phyloP scores from a whole-genome alignment of 805 yeast genomes.

The Grigorovia humatica region DNA sequence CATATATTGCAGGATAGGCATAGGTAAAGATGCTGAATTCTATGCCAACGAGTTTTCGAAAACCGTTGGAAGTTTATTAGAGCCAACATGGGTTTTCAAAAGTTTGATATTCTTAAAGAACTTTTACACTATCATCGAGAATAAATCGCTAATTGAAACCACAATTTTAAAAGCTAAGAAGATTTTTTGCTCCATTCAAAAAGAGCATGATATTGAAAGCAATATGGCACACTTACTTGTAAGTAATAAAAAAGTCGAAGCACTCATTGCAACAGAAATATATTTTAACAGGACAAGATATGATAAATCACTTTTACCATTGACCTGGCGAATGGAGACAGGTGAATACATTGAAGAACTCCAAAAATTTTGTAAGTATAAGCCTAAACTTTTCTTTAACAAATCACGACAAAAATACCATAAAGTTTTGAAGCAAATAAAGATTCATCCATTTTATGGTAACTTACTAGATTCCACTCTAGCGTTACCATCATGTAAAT shows the following conservation, averaged over 20 bases:
- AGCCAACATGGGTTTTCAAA: conserved; percentile 19
- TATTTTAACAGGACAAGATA: conserved; percentile 10
- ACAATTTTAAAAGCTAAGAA: conserved; percentile 12
- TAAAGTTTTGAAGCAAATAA: conserved; percentile 26
- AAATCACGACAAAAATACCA: conserved; percentile 23
- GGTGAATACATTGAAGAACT: conserved; percentile 11
- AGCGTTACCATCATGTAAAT: conserved; percentile 29
- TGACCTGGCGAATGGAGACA: conserved; percentile 17
- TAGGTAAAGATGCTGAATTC: conserved; percentile 48
- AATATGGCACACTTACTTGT: conserved; percentile 12
- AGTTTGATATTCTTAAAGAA: conserved; percentile 11
- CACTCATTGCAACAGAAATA: conserved; percentile 12
- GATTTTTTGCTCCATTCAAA: conserved; percentile 20
- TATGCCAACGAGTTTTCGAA: conserved; percentile 41
- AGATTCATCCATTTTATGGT: conserved; percentile 39
- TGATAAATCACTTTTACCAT: conserved; percentile 8
- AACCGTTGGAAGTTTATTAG: conserved; percentile 25
- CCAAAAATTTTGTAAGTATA: conserved; percentile 11
- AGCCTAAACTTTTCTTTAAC: conserved; percentile 23
- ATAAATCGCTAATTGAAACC: conserved; percentile 4
- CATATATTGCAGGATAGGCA: conserved; percentile 38
- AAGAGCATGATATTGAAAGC: conserved; percentile 18
- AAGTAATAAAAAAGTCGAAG: conserved; percentile 15
- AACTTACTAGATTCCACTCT: conserved; percentile 41
- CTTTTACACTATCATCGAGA: conserved; percentile 18